These are phyloP conservation scores for Dryas drummondii DNA, from an alignment of 306 rosid species.

Conservation along the genomic window DNA sequence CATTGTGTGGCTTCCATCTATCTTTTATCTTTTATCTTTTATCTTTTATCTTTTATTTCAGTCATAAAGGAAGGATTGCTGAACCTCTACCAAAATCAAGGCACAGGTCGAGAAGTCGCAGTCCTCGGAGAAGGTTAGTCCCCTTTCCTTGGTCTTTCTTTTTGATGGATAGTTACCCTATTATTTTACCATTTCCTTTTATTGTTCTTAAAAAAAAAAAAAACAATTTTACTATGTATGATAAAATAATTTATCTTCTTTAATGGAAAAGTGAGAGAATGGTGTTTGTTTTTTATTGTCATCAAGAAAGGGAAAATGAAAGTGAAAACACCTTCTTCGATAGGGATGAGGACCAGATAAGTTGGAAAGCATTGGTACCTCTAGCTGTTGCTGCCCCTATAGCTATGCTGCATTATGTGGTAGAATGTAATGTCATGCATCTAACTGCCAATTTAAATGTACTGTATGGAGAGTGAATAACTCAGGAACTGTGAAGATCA, in stretches of 20 bases:
- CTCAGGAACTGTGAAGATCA: background rate
- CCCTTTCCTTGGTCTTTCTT: background rate
- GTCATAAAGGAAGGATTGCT: slow-evolving; percentile 77
- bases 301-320: too few relatives aligned
- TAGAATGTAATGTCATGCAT: background rate
- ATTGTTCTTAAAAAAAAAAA: too few relatives aligned
- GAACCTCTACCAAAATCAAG: slow-evolving; percentile 54
- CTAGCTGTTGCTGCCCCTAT: background rate
- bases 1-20: background rate
- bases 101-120: slow-evolving; percentile 71
- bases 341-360: too few relatives aligned
- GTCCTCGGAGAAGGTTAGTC: slow-evolving; percentile 67
- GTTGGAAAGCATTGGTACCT: background rate
- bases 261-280: too few relatives aligned
- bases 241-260: too few relatives aligned
- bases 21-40: background rate
- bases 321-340: too few relatives aligned
- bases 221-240: too few relatives aligned
- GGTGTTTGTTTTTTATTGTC: too few relatives aligned
- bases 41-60: slow-evolving; percentile 23
- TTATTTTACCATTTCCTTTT: background rate
- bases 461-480: background rate
- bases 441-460: background rate
- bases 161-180: background rate
- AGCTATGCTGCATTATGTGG: background rate